A percentile compares a stretch with the other conserved stretches of the same genome.
Evolutionary conservation across 768 basidiomycete species (phyloP).

Genomic region (Auricularia sp.): DNA sequence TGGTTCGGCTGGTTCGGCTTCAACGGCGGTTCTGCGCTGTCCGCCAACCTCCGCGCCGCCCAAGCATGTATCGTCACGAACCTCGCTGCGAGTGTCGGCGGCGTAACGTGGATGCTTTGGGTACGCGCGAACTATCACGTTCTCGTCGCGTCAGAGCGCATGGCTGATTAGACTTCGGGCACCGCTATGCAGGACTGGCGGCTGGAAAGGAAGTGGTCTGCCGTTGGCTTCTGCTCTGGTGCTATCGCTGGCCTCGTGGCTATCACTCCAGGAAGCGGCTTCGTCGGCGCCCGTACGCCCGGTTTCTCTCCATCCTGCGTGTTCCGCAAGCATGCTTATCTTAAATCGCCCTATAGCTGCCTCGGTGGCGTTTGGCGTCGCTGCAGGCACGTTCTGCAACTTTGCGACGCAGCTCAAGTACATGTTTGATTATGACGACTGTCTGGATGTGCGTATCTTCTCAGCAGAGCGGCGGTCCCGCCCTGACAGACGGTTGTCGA

Average conservation of each 20-base stretch:
- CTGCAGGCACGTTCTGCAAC: conserved; percentile 67
- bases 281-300: conserved; percentile 65
- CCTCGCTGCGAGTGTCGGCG: conserved; percentile 64
- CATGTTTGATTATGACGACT: conserved; percentile 67
- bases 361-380: conserved; percentile 38
- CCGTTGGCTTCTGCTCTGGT: conserved; percentile 89
- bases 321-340: neutral
- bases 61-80: conserved; percentile 88
- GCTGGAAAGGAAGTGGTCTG: conserved; percentile 71
- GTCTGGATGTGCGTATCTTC: conserved; percentile 54
- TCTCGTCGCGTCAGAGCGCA: conserved; percentile 4
- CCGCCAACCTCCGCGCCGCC: conserved; percentile 78
- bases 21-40: conserved; percentile 84
- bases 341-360: neutral
- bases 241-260: conserved; percentile 84
- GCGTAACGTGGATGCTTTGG: conserved; percentile 56
- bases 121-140: conserved; percentile 10
- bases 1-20: conserved; percentile 77
- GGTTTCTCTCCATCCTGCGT: conserved; percentile 32
- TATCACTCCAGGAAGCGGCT: conserved; percentile 83
- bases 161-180: neutral
- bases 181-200: conserved; percentile 50
- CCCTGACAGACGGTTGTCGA: neutral
- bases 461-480: neutral
- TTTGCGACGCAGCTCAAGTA: conserved; percentile 75